These are phyloP conservation scores for Backusella tarrabulga DNA, from an alignment of 192 early-diverging fungal species.

Conservation along the genomic window DNA sequence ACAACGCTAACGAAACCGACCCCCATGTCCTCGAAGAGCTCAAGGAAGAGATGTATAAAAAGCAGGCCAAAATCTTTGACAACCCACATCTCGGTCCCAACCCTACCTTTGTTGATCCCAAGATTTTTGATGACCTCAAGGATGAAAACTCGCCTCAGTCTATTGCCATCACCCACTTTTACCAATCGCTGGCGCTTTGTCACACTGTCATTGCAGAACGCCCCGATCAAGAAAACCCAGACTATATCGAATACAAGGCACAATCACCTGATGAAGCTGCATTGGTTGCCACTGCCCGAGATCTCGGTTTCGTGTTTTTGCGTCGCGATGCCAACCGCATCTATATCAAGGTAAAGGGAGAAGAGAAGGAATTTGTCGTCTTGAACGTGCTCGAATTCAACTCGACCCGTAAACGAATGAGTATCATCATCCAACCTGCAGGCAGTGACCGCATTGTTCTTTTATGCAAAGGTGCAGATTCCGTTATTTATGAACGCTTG, in stretches of 20 bases:
- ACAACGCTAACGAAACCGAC: constrained; percentile 32
- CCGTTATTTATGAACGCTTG: constrained; percentile 85
- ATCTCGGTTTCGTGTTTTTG: constrained; percentile 80
- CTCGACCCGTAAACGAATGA: constrained; percentile 96
- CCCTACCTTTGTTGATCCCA: constrained; percentile 70
- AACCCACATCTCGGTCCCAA: constrained; percentile 64
- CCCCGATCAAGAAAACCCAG: constrained; percentile 35
- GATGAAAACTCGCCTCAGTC: constrained; percentile 45
- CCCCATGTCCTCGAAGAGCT: constrained; percentile 35
- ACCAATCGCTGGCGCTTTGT: constrained; percentile 81
- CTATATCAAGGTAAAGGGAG: constrained; percentile 71
- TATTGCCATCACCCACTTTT: constrained; percentile 74
- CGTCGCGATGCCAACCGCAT: constrained; percentile 67
- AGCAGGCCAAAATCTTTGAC: constrained; percentile 52
- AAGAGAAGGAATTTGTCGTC: constrained; percentile 60
- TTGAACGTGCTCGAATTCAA: constrained; percentile 88
- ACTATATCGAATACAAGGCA: constrained; percentile 81
- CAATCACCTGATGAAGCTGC: constrained; percentile 96
- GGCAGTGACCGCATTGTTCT: constrained; percentile 66
- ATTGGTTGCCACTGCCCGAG: constrained; percentile 81
- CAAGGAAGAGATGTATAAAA: constrained; percentile 53
- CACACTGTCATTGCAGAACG: constrained; percentile 80
- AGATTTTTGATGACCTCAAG: constrained; percentile 64
- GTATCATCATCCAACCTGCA: constrained; percentile 79
- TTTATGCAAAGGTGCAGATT: constrained; percentile 94